These are phyloP conservation scores for Chrysosporium queenslandicum DNA, from an alignment of 2,329 filamentous ascomycete genomes.

Conservation along the genomic window DNA sequence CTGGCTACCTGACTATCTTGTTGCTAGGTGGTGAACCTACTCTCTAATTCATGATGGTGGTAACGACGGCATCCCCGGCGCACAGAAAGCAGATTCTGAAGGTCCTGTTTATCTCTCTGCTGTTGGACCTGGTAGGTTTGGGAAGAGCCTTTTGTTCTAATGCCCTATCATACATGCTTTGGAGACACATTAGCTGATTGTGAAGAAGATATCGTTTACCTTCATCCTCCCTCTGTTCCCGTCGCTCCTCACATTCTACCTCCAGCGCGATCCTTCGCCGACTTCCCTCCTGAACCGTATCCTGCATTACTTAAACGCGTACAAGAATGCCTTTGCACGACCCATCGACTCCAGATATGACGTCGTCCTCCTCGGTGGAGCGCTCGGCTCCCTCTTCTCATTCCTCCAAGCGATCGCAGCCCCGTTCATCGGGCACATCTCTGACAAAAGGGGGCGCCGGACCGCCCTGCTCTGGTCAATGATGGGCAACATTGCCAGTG, in stretches of 20 bases:
- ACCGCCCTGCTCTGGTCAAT: slow-evolving; percentile 84
- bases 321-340: slow-evolving; percentile 84
- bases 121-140: slow-evolving; percentile 70
- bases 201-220: slow-evolving; percentile 78
- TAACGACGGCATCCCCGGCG: slow-evolving; percentile 33
- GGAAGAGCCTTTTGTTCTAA: neutral
- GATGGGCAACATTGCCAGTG: slow-evolving; percentile 83
- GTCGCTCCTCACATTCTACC: slow-evolving; percentile 91
- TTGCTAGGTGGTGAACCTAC: neutral
- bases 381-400: slow-evolving; percentile 85
- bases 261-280: slow-evolving; percentile 58
- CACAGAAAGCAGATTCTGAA: slow-evolving; percentile 70
- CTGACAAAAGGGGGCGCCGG: slow-evolving; percentile 77
- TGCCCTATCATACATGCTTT: neutral
- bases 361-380: slow-evolving; percentile 87
- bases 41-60: slow-evolving; percentile 24
- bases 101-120: slow-evolving; percentile 78
- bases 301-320: slow-evolving; percentile 74
- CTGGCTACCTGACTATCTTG: neutral
- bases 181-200: neutral
- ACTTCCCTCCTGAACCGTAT: slow-evolving; percentile 67
- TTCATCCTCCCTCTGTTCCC: slow-evolving; percentile 96
- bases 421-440: slow-evolving; percentile 78
- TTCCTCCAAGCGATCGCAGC: slow-evolving; percentile 87
- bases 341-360: slow-evolving; percentile 96